Conservation (phyloP, 2,329 filamentous ascomycete species). For the Fusarium kyushuense region DNA sequence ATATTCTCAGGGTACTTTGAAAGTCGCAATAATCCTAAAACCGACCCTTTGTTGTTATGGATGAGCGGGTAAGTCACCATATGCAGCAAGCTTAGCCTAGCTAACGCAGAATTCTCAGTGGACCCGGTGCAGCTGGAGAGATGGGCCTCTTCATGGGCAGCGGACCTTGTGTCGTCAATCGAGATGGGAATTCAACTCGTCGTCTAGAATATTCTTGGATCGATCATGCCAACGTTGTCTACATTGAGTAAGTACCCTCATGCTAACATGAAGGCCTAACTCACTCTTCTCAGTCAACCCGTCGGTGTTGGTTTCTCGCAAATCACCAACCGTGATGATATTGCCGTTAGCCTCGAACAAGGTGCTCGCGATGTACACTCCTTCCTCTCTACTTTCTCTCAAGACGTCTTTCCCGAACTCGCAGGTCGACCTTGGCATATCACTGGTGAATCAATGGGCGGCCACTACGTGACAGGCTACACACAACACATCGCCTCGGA, state of each 20-base stretch:
- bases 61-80: constrained; percentile 34
- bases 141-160: constrained; percentile 37
- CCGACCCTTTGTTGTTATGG: constrained; percentile 33
- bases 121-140: constrained; percentile 29
- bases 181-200: constrained; percentile 32
- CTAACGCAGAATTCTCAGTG: background rate
- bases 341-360: constrained; percentile 25
- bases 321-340: constrained; percentile 29
- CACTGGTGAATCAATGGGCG: constrained; percentile 38
- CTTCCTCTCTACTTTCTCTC: constrained; percentile 19
- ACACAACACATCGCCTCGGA: constrained; percentile 18
- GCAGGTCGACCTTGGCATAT: constrained; percentile 32
- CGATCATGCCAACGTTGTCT: constrained; percentile 31
- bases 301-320: constrained; percentile 36
- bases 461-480: constrained; percentile 36
- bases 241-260: constrained; percentile 15
- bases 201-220: constrained; percentile 31
- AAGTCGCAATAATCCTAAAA: constrained; percentile 26
- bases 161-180: constrained; percentile 28
- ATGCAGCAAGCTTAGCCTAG: background rate
- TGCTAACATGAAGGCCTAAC: background rate
- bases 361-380: constrained; percentile 29
- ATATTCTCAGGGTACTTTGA: constrained; percentile 28
- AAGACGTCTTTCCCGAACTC: constrained; percentile 26
- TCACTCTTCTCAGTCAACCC: constrained; percentile 20